phyloP scores from a whole-genome alignment of 495 filamentous ascomycete genomes.

The Neurospora discreta region DNA sequence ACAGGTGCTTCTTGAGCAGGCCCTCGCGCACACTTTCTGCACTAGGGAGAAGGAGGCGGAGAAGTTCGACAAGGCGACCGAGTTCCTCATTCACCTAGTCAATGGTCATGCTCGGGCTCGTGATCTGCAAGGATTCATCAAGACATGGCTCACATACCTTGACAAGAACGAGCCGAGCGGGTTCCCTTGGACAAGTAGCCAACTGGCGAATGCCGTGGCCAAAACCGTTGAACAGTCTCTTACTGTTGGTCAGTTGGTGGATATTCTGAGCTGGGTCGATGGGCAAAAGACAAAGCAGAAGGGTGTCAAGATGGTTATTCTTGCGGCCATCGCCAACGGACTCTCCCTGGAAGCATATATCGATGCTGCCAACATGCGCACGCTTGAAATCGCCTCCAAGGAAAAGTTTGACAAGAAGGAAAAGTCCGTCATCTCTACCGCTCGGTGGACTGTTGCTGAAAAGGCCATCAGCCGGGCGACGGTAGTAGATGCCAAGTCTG shows the following conservation, averaged over 20 bases:
- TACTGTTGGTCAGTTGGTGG: slow-evolving; percentile 35
- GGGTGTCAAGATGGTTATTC: slow-evolving; percentile 17
- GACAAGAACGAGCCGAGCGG: slow-evolving; percentile 25
- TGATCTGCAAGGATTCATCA: slow-evolving; percentile 55
- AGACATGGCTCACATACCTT: slow-evolving; percentile 54
- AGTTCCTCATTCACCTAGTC: slow-evolving; percentile 47
- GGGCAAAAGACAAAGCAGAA: neutral
- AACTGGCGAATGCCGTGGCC: slow-evolving; percentile 37
- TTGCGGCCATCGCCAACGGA: slow-evolving; percentile 37
- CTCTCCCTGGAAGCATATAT: slow-evolving; percentile 33
- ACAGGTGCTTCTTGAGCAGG: slow-evolving; percentile 22
- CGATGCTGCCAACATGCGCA: slow-evolving; percentile 24
- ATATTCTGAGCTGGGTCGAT: slow-evolving; percentile 32
- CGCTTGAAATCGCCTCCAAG: slow-evolving; percentile 6
- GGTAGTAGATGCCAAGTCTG: slow-evolving; percentile 18
- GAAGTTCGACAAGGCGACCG: slow-evolving; percentile 8
- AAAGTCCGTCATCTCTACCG: slow-evolving; percentile 12
- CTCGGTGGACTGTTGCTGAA: slow-evolving; percentile 29
- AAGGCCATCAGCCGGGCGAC: slow-evolving; percentile 23
- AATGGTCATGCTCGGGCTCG: slow-evolving; percentile 52
- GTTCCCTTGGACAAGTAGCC: slow-evolving; percentile 47
- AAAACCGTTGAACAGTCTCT: slow-evolving; percentile 31
- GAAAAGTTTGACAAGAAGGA: slow-evolving; percentile 13
- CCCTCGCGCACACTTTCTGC: slow-evolving; percentile 12
- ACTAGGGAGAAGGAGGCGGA: neutral